Evolutionary conservation across 768 basidiomycete genomes (phyloP).

Genomic region (Russula brevipes): DNA sequence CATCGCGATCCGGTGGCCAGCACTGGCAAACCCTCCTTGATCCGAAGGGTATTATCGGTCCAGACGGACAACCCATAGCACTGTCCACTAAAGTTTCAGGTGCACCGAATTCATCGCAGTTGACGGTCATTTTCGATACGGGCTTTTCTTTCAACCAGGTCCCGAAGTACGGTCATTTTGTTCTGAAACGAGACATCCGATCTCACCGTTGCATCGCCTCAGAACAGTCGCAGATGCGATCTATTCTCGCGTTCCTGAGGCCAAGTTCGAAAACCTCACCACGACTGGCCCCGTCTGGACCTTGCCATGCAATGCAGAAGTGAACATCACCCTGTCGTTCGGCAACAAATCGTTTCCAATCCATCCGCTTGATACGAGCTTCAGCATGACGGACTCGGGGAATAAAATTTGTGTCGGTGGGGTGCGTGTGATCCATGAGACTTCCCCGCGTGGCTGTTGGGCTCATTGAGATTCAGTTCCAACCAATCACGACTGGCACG

Average conservation of each 20-base stretch:
- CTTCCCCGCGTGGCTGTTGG: neutral
- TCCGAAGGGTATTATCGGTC: constrained; percentile 55
- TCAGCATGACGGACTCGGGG: constrained; percentile 26
- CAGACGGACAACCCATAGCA: constrained; percentile 48
- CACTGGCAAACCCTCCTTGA: constrained; percentile 67
- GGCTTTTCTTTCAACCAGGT: constrained; percentile 67
- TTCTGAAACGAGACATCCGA: constrained; percentile 14
- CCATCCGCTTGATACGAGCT: constrained; percentile 59
- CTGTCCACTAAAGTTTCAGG: constrained; percentile 42
- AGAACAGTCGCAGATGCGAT: constrained; percentile 54
- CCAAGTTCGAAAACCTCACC: constrained; percentile 41
- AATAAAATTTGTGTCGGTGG: constrained; percentile 37
- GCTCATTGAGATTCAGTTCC: constrained; percentile 45
- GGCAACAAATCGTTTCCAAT: constrained; percentile 52
- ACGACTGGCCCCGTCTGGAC: constrained; percentile 49
- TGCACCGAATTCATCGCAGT: constrained; percentile 40
- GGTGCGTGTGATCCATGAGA: constrained; percentile 34
- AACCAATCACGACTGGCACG: constrained; percentile 52
- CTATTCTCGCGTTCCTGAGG: constrained; percentile 51
- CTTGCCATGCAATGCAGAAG: constrained; percentile 56
- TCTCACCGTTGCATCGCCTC: constrained; percentile 14
- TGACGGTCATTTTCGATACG: constrained; percentile 62
- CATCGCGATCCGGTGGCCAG: constrained; percentile 39
- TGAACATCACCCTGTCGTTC: constrained; percentile 64
- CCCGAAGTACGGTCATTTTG: constrained; percentile 36